These are phyloP conservation scores for Diaporthe sp. DNA, from an alignment of 2,329 filamentous ascomycete genomes.

Conservation along the genomic window DNA sequence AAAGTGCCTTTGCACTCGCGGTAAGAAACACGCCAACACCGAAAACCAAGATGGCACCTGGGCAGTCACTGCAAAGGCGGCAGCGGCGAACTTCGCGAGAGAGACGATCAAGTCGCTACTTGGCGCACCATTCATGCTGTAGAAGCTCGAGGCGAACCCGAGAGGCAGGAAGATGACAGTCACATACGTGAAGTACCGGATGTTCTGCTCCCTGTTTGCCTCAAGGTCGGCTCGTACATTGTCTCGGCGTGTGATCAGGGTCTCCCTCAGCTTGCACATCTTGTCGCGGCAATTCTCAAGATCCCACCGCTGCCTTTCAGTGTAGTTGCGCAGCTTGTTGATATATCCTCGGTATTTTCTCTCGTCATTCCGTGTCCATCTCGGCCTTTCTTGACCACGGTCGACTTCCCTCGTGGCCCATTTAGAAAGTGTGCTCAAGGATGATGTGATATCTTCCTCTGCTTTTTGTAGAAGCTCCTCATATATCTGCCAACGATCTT, in stretches of 20 bases:
- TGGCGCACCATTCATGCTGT: constrained; percentile 50
- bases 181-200: constrained; percentile 52
- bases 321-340: constrained; percentile 30
- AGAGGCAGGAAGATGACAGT: constrained; percentile 53
- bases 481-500: constrained; percentile 17
- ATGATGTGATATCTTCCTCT: constrained; percentile 28
- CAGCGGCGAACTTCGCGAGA: constrained; percentile 40
- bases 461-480: constrained; percentile 18
- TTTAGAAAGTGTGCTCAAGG: constrained; percentile 18
- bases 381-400: constrained; percentile 46
- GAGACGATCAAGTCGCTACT: constrained; percentile 37
- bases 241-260: constrained; percentile 1
- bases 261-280: constrained; percentile 15
- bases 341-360: constrained; percentile 47
- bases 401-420: constrained; percentile 48
- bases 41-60: neutral
- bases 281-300: constrained; percentile 19
- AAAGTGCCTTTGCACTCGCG: neutral
- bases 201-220: constrained; percentile 46
- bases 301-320: neutral
- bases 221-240: constrained; percentile 40
- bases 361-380: constrained; percentile 52
- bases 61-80: constrained; percentile 26
- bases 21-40: neutral
- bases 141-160: constrained; percentile 50